Conservation (phyloP, 768 basidiomycete species). For the Pulveroboletus sp. region DNA sequence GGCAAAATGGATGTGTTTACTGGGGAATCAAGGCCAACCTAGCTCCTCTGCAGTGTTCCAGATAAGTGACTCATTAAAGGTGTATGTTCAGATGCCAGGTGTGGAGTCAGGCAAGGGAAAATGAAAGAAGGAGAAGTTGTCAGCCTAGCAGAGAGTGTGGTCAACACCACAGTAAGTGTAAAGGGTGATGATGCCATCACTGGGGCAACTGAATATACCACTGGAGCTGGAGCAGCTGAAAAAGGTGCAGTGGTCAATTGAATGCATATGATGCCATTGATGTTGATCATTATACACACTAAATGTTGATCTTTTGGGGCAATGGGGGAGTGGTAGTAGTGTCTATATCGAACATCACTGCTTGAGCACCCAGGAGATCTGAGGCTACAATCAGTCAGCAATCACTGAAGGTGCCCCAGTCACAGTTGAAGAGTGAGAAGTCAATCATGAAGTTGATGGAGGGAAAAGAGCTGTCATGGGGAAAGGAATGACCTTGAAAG, state of each 20-base stretch:
- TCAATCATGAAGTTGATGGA: background rate
- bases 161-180: conserved; percentile 11
- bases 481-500: conserved; percentile 31
- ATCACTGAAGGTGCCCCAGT: background rate
- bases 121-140: conserved; percentile 26
- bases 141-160: conserved; percentile 33
- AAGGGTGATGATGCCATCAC: conserved; percentile 14
- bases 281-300: too few species aligned
- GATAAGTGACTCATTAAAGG: too few species aligned
- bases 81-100: background rate
- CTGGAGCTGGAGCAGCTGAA: too few species aligned
- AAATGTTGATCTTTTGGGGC: too few species aligned
- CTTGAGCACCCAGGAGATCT: background rate
- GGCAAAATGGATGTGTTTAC: background rate
- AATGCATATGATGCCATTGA: too few species aligned
- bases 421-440: too few species aligned
- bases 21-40: background rate
- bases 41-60: background rate
- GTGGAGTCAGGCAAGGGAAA: background rate
- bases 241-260: too few species aligned
- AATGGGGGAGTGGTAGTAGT: background rate
- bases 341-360: background rate
- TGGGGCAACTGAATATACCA: too few species aligned
- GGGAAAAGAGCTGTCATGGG: background rate
- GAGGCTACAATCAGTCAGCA: background rate